phyloP scores from a whole-genome alignment of 305 asterid genomes.

The Fraxinus xanthoxyloides region DNA sequence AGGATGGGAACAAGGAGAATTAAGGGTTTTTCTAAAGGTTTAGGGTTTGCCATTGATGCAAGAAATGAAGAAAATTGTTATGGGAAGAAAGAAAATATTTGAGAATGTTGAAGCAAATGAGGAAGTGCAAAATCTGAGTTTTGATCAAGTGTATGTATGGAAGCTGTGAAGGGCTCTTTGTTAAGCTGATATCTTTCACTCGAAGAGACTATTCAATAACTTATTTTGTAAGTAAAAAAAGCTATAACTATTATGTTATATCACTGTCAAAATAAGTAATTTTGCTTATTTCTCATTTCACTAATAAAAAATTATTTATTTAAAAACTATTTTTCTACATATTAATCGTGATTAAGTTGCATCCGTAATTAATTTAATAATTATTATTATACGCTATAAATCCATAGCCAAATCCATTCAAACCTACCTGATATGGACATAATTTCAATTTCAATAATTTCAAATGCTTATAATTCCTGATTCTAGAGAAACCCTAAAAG shows the following conservation, averaged over 20 bases:
- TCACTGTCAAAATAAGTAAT: no score
- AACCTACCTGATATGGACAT: slow-evolving; percentile 16
- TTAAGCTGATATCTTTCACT: not conserved
- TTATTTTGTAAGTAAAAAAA: no score
- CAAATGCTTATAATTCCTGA: not conserved
- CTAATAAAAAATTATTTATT: not conserved
- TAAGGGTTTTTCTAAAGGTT: slow-evolving; percentile 41
- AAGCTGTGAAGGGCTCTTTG: slow-evolving; percentile 29
- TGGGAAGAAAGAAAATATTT: not conserved
- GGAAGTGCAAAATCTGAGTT: not conserved
- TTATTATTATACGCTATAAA: not conserved
- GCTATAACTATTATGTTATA: no score
- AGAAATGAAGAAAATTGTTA: not conserved
- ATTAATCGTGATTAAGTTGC: not conserved
- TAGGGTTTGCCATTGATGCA: slow-evolving; percentile 39
- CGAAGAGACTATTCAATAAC: not conserved
- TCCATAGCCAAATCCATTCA: slow-evolving; percentile 14
- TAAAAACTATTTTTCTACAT: not conserved
- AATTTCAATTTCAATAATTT: not conserved
- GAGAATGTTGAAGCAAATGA: slow-evolving; percentile 12
- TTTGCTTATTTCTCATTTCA: not conserved
- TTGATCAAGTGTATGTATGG: not conserved
- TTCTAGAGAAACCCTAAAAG: slow-evolving; percentile 7
- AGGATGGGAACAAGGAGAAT: slow-evolving; percentile 73
- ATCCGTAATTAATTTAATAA: not conserved